Evolutionary conservation across 2,329 filamentous ascomycete genomes (phyloP), one percentile per base, ranked within the genome.

Genomic region (Aspergillus udagawae): DNA sequence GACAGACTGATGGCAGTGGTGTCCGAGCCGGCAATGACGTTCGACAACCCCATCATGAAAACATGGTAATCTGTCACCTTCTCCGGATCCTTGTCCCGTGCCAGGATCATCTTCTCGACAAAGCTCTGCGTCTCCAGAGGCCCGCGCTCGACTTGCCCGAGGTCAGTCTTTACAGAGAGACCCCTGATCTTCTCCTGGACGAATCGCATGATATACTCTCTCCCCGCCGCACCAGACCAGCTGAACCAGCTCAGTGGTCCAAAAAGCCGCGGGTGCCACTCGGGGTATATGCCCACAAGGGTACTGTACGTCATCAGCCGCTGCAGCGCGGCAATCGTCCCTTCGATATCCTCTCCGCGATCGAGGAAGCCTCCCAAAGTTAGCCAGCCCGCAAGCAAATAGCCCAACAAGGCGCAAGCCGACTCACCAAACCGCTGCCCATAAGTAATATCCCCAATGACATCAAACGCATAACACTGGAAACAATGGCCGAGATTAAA

Each of bases 361-460:
- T 82, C 77, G 0, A 83, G 67, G 54, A 82, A 80, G 69, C 71
- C 29, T 54, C 23, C 17, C 35, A 48, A 3, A 9, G 25, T 28
- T 41, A 47, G 9, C 35, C 10, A n/a, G n/a, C n/a, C n/a, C n/a
- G n/a, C n/a, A n/a, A n/a, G 28, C 28, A 28, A 6, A 1, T 28
- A 2, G 29, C 29, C 1, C 29, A 32, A 4, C 29, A 4, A 32
- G 29, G 29, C 29, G 29, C 29, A 32, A 4, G 3, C 3, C 4
- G 25, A 32, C 56, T 54, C 55, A 68, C 70, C 68, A 44, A 68
- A 68, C 41, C 67, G 59, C 52, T 68, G 57, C 12, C 70, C 68
- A 35, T 77, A 77, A 0, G 79, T 82, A 20, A 84, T 80, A 41
- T 79, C 73, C 0, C 80, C 80, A 29, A 84, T 82, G 1, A 83